Base-by-base conservation (phyloP, 371 early-diverging fungal species). In the Haplosporangium sp. region DNA sequence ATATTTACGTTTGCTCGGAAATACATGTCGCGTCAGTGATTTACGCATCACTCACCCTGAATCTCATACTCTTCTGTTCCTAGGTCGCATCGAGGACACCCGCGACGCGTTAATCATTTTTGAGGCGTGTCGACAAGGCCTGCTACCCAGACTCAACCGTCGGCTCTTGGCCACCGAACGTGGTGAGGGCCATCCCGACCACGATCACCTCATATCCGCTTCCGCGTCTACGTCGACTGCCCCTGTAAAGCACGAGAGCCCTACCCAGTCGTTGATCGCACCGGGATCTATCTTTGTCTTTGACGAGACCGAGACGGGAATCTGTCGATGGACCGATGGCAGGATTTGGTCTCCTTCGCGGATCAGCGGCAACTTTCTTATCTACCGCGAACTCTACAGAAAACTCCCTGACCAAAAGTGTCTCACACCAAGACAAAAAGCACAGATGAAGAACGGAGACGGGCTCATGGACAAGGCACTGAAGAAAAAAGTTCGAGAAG, bases 321-420 rank as follows among this genome's bases (percentile, higher is more conserved):
- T 95, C 86, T 85, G 91, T 55, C 86, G 96, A n/a, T 95, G 96
- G 96, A 95, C 96, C 0, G 96, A 95, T 73, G 94, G 95, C 6
- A 83, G 88, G 29, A 90, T 90, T 12, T 94, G 95, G 96, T 92
- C 94, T 13, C 93, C 95, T 6, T 91, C 91, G n/a, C 87, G 95
- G 21, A 91, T 93, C 2, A 82, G 86, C 11, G 93, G 92, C 23
- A 90, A 91, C 62, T 94, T 93, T 59, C 74, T 94, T 46, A 90
- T 90, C 37, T 94, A 94, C 74, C 88, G 90, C 56, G 93, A 94
- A 74, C 82, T 92, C 14, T 92, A 90, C 43, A 85, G 85, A 8
- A 87, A 87, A 45, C 59, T 74, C 38, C 69, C 64, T 6, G 47
- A 62, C 23, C 79, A 68, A 53, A 74, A 55, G 29, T 82, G 83